Evolutionary conservation across 2,329 filamentous ascomycete species (phyloP).

Genomic region (Colletotrichum horii): DNA sequence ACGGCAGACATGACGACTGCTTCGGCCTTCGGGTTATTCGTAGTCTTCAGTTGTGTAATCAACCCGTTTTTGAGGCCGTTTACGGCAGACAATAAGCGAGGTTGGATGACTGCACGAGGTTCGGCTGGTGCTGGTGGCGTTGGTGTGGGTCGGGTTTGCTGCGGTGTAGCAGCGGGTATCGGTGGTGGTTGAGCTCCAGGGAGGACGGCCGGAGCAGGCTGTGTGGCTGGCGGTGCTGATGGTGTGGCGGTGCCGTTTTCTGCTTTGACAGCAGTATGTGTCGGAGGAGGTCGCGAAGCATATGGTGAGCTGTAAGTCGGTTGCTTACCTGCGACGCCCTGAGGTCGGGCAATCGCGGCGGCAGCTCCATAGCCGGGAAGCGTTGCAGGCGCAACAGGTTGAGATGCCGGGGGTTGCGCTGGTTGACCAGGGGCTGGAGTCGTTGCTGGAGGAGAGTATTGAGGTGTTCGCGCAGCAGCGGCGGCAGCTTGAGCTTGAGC

Average conservation of each 20-base stretch:
- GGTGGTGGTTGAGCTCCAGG: conserved; percentile 10
- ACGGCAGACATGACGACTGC: conserved; percentile 58
- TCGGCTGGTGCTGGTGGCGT: conserved; percentile 15
- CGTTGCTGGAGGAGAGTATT: conserved; percentile 19
- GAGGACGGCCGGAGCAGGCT: conserved; percentile 12
- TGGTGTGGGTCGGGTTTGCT: conserved; percentile 18
- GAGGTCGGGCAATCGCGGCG: conserved; percentile 22
- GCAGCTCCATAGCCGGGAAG: conserved; percentile 28
- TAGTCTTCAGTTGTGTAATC: conserved; percentile 49
- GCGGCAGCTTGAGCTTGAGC: background rate
- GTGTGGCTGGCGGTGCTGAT: background rate
- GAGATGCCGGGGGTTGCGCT: conserved; percentile 26
- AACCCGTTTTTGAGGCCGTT: conserved; percentile 53
- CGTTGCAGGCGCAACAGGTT: conserved; percentile 28
- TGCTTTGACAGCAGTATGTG: conserved; percentile 22
- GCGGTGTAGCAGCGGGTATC: conserved; percentile 10
- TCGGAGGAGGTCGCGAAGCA: conserved; percentile 28
- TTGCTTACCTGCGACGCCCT: conserved; percentile 25
- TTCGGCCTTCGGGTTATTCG: conserved; percentile 46
- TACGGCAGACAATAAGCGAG: conserved; percentile 46
- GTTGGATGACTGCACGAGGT: conserved; percentile 46
- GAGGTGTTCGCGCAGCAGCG: conserved; percentile 6
- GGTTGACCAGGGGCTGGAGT: conserved; percentile 21
- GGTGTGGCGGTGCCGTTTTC: conserved; percentile 20
- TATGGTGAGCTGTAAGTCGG: conserved; percentile 36